These are phyloP conservation scores for Globisporangium orthogonon DNA, from an alignment of 352 stramenopile species.

Conservation along the genomic window DNA sequence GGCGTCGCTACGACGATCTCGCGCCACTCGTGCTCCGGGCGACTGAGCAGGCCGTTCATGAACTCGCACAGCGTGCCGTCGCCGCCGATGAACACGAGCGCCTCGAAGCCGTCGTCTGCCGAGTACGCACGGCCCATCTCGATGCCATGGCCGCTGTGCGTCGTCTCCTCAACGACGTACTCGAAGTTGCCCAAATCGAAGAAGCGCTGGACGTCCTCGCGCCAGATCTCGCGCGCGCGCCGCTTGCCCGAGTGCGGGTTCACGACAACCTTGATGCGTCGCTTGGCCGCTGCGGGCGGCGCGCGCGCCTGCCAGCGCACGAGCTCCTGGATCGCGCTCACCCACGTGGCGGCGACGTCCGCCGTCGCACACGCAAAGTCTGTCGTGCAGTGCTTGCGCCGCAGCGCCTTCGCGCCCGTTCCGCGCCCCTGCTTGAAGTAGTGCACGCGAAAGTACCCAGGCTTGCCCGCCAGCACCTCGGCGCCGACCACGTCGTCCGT, in stretches of 20 bases:
- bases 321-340: conserved; percentile 38
- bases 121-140: conserved; percentile 61
- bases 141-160: conserved; percentile 60
- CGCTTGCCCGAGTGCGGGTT: conserved; percentile 69
- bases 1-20: conserved; percentile 64
- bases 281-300: conserved; percentile 29
- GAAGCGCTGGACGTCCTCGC: conserved; percentile 44
- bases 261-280: conserved; percentile 70
- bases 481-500: conserved; percentile 79
- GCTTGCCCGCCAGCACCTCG: conserved; percentile 25
- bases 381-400: conserved; percentile 35
- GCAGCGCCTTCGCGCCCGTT: conserved; percentile 49
- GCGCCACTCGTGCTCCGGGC: conserved; percentile 62
- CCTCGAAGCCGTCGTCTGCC: conserved; percentile 55
- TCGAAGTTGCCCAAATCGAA: conserved; percentile 58
- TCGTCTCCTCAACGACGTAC: conserved; percentile 70
- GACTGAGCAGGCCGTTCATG: conserved; percentile 72
- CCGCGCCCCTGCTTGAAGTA: conserved; percentile 70
- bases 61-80: conserved; percentile 83
- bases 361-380: conserved; percentile 38
- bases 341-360: conserved; percentile 22
- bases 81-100: conserved; percentile 69
- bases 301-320: conserved; percentile 70
- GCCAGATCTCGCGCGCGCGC: conserved; percentile 48
- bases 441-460: conserved; percentile 50